phyloP scores from a whole-genome alignment of 2,329 filamentous ascomycete species.

The Pseudogymnoascus sp. region DNA sequence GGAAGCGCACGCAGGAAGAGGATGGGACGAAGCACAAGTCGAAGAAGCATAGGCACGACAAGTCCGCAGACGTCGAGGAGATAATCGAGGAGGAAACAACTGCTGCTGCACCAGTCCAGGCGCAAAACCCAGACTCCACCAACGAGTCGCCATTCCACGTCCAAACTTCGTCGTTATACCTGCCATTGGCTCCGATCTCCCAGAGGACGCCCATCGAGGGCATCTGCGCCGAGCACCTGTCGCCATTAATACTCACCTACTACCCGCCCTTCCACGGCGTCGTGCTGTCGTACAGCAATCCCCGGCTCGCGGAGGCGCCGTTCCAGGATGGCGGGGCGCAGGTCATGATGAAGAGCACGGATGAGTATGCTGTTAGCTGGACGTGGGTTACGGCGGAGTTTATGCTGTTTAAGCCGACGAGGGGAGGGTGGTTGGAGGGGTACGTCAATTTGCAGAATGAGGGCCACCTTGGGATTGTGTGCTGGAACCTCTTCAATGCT shows the following conservation, averaged over 20 bases:
- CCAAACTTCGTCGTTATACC: conserved; percentile 73
- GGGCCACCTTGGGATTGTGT: conserved; percentile 80
- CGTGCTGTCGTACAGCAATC: conserved; percentile 66
- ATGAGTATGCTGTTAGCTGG: conserved; percentile 82
- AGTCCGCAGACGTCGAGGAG: conserved; percentile 35
- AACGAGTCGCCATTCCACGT: conserved; percentile 64
- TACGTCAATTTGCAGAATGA: conserved; percentile 80
- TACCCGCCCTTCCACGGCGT: conserved; percentile 66
- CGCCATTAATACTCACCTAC: conserved; percentile 69
- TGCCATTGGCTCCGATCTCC: conserved; percentile 64
- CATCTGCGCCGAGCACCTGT: conserved; percentile 66
- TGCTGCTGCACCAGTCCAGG: conserved; percentile 10
- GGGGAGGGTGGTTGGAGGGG: conserved; percentile 69
- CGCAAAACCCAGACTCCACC: background rate
- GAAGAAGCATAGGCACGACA: conserved; percentile 38
- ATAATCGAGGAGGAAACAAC: background rate
- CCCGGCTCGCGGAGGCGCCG: conserved; percentile 55
- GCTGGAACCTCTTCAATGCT: conserved; percentile 87
- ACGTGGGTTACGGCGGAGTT: conserved; percentile 86
- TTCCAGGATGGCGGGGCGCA: conserved; percentile 42
- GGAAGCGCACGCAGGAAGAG: conserved; percentile 32
- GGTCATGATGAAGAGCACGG: conserved; percentile 46
- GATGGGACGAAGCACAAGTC: conserved; percentile 39
- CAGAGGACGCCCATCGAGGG: conserved; percentile 64
- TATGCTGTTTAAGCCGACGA: conserved; percentile 69